Percentiles rank a stretch among this genome's conserved stretches.
Evolutionary conservation across 2,329 filamentous ascomycete species (phyloP).

Genomic region (Hymenoscyphus occultus): DNA sequence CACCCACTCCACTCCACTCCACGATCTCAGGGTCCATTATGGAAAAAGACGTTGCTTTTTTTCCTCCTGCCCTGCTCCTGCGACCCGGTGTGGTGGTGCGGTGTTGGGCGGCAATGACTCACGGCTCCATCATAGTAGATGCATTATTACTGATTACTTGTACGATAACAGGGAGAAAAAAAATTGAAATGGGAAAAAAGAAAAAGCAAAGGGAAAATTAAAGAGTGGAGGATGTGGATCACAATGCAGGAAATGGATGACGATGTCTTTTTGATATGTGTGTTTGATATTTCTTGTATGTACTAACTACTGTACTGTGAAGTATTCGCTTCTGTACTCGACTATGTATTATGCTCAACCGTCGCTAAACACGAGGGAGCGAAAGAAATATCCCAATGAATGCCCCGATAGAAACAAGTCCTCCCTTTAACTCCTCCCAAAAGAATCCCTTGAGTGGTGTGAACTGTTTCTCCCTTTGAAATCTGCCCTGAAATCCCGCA

Average conservation of each 20-base stretch:
- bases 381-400: not conserved
- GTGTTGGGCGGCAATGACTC: not conserved
- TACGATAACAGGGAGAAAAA: no score
- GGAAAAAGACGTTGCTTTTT: not conserved
- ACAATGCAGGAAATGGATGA: not conserved
- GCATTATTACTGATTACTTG: no score
- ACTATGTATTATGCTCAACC: slow-evolving; percentile 6
- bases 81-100: no score
- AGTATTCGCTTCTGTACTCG: not conserved
- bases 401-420: not conserved
- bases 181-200: not conserved
- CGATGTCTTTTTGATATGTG: not conserved
- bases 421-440: slow-evolving; percentile 6
- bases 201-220: not conserved
- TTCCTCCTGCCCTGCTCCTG: not conserved
- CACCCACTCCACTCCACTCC: not conserved
- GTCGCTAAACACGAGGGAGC: slow-evolving; percentile 5
- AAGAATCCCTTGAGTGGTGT: slow-evolving; percentile 8
- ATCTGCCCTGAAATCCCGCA: not conserved
- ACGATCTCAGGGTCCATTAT: not conserved
- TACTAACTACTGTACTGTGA: not conserved
- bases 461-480: slow-evolving; percentile 1
- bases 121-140: not conserved
- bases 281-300: not conserved
- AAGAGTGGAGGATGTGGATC: not conserved